Evolutionary conservation across 1,284 basidiomycete genomes (phyloP), one percentile per base, ranked within the genome.

Genomic region (Ustilago curta): DNA sequence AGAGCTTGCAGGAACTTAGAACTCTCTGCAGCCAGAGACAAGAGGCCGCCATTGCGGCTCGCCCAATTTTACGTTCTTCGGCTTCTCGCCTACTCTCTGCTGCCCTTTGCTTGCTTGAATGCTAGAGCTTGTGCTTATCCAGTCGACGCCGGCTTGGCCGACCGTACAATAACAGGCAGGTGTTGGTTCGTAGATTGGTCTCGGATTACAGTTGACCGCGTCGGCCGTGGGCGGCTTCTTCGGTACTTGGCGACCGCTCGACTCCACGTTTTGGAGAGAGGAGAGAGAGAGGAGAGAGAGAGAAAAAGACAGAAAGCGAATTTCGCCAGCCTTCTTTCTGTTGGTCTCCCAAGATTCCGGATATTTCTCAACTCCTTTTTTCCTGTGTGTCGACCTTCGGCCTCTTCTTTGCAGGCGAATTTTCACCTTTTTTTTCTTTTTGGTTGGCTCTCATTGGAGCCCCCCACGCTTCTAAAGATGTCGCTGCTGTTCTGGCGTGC

Each of bases 51-150:
- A 8, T 16, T 25, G 49, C 37, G 25, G n/a, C 50, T 27, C 23
- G 18, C 23, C 8, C n/a, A 25, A 5, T 25, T 32, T 12, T 23
- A 8, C n/a, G n/a, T n/a, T 23, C 51, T 53, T 52, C 39, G 50
- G 50, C 50, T 52, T 52, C 50, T 52, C 50, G 50, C 50, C 51
- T 53, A 42, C 18, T n/a, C 21, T 25, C n/a, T n/a, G n/a, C 8
- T 49, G 21, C 21, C n/a, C 49, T 14, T 40, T 14, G 3, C 29
- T 37, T 32, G 48, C 32, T 50, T 50, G 49, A 35, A 37, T 51
- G 35, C 50, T 16, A 39, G 50, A 25, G 11, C 6, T 32, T 25
- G 11, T n/a, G 8, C 14, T n/a, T 31, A 52, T 40, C 35, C 51
- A 29, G 18, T 3, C 18, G 18, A 45, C n/a, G n/a, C 31, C 7